Evolutionary conservation across 2,329 filamentous ascomycete genomes (phyloP), one percentile per base, ranked within the genome.

Genomic region (Colletotrichum endophyticum): DNA sequence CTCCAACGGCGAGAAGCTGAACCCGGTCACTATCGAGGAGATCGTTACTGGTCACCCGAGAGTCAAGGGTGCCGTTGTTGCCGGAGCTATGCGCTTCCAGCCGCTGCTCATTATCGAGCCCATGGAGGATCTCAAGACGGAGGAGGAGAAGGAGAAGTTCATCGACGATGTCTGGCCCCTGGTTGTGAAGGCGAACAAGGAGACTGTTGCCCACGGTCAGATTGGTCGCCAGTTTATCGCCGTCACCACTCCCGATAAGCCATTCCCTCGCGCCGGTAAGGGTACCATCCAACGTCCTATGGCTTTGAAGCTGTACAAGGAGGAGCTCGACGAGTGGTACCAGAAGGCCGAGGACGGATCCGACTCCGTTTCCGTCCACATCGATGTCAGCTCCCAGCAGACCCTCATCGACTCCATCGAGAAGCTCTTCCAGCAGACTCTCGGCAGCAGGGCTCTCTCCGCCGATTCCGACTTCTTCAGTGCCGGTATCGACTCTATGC

Each of bases 1-100:
- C 70, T 86, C 85, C 9, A 89, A 87, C 70, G 88, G 88, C 28
- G 87, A 89, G 81, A 90, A 90, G 80, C 78, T 90, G 6, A 90
- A 91, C 77, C 80, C 81, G 8, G 81, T 87, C 15, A 85, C 83
- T 4, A 86, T 89, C n/a, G 88, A 90, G 78, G 78, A 81, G 1
- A 83, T 82, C 6, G 79, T 90, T 5, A 77, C 79, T 5, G 81
- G 80, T 27, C 87, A 89, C 69, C 84, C 85, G 0, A 75, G 81
- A 1, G 78, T 90, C 64, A 84, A 83, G 28, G 85, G 85, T 3
- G 87, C 85, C 0, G 19, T 90, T 1, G 86, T 90, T 3, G 86
- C 89, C 0, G 89, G 89, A 6, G 78, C 84, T 22, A 84, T 85
- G 63, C 81, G 79, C 5, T 88, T 91, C 78, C 87, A 90, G 78